Percentiles rank a stretch among this genome's conserved stretches.
These are phyloP conservation scores for Polygonum maritimum DNA, from an alignment of 148 eudicot genomes.

Conservation along the genomic window DNA sequence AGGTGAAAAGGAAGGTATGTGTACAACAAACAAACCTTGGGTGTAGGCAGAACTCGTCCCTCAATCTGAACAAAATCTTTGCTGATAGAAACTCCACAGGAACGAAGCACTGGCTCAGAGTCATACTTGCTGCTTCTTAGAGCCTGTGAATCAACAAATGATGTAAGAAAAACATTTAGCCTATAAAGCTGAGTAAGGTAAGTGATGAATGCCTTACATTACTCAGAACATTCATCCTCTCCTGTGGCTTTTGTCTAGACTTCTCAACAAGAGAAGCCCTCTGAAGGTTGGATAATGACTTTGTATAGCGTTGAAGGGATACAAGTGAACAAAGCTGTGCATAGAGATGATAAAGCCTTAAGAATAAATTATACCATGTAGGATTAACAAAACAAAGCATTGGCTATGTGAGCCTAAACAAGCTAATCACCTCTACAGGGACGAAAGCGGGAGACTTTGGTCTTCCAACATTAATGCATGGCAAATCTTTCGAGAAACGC, in stretches of 20 bases:
- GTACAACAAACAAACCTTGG: constrained; percentile 55
- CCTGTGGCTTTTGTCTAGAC: constrained; percentile 83
- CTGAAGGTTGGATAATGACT: constrained; percentile 55
- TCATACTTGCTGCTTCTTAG: constrained; percentile 67
- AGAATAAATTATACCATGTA: neutral
- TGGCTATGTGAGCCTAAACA: neutral
- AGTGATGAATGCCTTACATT: constrained; percentile 32
- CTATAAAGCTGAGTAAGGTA: neutral
- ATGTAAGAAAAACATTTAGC: neutral
- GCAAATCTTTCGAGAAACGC: constrained; percentile 74
- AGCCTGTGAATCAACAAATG: constrained; percentile 32
- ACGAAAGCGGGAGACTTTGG: constrained; percentile 77
- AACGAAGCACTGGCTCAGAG: constrained; percentile 68
- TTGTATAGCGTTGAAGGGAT: constrained; percentile 82
- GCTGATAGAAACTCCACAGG: constrained; percentile 69
- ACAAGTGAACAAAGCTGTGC: constrained; percentile 67
- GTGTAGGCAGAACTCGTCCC: constrained; percentile 76
- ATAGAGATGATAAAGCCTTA: neutral
- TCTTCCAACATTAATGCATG: constrained; percentile 92
- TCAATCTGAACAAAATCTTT: constrained; percentile 61
- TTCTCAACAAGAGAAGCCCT: constrained; percentile 86
- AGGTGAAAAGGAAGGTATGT: neutral
- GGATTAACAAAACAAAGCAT: neutral
- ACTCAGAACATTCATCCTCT: constrained; percentile 61
- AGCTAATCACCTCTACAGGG: constrained; percentile 61